Evolutionary conservation across 108 stramenopile genomes (phyloP), one percentile per base, ranked within the genome.

Genomic region (Skeletonema potamos): DNA sequence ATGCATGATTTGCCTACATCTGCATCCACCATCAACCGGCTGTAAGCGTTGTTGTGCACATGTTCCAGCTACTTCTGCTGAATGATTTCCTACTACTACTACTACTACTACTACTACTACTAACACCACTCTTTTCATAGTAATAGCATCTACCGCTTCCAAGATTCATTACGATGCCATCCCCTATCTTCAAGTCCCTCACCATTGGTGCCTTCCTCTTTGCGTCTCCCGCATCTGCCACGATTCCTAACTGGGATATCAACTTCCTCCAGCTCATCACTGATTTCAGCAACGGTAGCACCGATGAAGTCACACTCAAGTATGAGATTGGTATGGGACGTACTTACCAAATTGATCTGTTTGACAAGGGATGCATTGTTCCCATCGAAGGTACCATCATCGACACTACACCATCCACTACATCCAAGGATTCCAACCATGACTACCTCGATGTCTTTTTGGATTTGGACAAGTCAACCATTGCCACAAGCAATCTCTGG

Each of bases 161-260:
- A 41, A 41, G 39, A 41, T 11, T 41, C 15, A 41, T n/a, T 15
- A 41, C 39, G 15, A 41, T 41, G 39, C 39, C 39, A 13, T 41
- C 15, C 48, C 48, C 48, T 22, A 0, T 20, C 18, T 59, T 72
- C 66, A 66, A 62, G 33, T 79, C 70, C 27, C 24, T 57, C 41
- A 4, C 63, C 54, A 17, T 66, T 48, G 59, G 65, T 54, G 66
- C 70, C 17, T n/a, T 39, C 37, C 65, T 72, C 60, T 37, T 79
- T 22, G 56, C 54, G 9, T 72, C 48, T 1, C 34, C 59, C 3
- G 22, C 64, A 5, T 54, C 59, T 9, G 70, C 77, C 7, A 48
- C 60, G 11, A 64, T 79, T 48, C 70, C 41, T 43, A 79, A 79
- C 37, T 79, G 70, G 65, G 77, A 79, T 29, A 70, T 79, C 54